These are phyloP conservation scores for Smittium culicis DNA, from an alignment of 371 early-diverging fungal genomes.

Conservation along the genomic window DNA sequence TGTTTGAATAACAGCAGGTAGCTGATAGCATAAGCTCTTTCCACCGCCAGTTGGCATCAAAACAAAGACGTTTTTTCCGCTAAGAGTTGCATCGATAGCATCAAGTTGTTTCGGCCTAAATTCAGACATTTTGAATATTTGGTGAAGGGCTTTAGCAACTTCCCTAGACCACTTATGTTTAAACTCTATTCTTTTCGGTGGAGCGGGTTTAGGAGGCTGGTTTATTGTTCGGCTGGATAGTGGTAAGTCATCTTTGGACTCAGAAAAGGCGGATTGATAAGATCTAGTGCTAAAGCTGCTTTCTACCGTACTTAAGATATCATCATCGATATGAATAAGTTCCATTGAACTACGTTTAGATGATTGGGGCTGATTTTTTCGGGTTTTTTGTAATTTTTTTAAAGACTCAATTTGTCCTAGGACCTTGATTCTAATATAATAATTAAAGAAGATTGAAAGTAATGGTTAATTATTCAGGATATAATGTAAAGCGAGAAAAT, in stretches of 20 bases:
- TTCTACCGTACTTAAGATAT: background rate
- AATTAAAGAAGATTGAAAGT: too few relatives aligned
- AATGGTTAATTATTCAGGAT: too few relatives aligned
- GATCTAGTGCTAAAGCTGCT: background rate
- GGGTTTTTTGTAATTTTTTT: background rate
- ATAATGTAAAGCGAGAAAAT: too few relatives aligned
- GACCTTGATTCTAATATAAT: conserved; percentile 4
- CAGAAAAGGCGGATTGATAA: background rate
- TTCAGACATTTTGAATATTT: conserved; percentile 57
- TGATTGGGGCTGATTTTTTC: background rate
- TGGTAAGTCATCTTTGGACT: background rate
- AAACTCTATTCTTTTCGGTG: conserved; percentile 12
- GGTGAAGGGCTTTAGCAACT: conserved; percentile 51
- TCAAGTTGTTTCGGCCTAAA: conserved; percentile 90
- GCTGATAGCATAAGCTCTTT: conserved; percentile 95
- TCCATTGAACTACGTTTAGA: background rate
- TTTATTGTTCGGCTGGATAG: background rate
- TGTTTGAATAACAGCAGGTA: conserved; percentile 72
- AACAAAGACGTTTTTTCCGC: conserved; percentile 89
- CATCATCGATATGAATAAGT: conserved; percentile 7
- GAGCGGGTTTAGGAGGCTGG: conserved; percentile 9
- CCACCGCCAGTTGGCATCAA: conserved; percentile 99
- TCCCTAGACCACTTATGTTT: conserved; percentile 63
- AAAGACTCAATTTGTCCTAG: background rate
- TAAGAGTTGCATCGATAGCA: conserved; percentile 82